Evolutionary conservation across 495 filamentous ascomycete genomes (phyloP), one percentile per base, ranked within the genome.

Genomic region (Neurospora intermedia): DNA sequence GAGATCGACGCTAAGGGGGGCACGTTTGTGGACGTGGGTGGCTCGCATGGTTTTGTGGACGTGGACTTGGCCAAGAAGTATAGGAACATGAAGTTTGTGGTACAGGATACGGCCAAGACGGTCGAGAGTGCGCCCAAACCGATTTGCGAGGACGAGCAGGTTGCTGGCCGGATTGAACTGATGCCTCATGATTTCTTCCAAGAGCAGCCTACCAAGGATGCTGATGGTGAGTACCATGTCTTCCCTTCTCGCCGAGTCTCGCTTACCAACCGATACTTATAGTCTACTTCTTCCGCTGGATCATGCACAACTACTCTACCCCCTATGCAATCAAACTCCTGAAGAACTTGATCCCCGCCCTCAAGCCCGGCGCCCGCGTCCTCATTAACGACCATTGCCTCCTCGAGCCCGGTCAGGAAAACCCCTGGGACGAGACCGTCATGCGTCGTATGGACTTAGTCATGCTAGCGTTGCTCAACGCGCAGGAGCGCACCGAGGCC

Each of bases 271-370:
- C 31, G n/a, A 43, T 43, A 35, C 7, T 6, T 15, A 13, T 35
- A 82, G 84, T 88, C 0, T 89, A 89, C 76, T 83, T 86, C 77
- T 85, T 87, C 74, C 86, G 88, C 35, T 88, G 84, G 84, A 87
- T 88, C 71, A 75, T 90, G 70, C 88, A 89, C 77, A 87, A 89
- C 78, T 85, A 89, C 80, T 85, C 86, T 35, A 86, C 88, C 35
- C 86, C 86, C 42, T 89, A 88, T 75, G 84, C 85, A 2, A 73
- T 87, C n/a, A 81, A 84, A 71, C 85, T 90, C 69, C 81, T 91
- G 31, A 75, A 78, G 71, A 82, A 81, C 70, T 75, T 89, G 31
- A 83, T 88, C 46, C 88, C 88, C 6, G 86, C 87, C 0, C 79
- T 91, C 35, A 89, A 87, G 76, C 80, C 82, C 2, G 86, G 86